Percentiles rank a stretch among this genome's conserved stretches.
Evolutionary conservation across 2,329 filamentous ascomycete genomes (phyloP).

Genomic region (Xenosphaeropsis pyriputrescens): DNA sequence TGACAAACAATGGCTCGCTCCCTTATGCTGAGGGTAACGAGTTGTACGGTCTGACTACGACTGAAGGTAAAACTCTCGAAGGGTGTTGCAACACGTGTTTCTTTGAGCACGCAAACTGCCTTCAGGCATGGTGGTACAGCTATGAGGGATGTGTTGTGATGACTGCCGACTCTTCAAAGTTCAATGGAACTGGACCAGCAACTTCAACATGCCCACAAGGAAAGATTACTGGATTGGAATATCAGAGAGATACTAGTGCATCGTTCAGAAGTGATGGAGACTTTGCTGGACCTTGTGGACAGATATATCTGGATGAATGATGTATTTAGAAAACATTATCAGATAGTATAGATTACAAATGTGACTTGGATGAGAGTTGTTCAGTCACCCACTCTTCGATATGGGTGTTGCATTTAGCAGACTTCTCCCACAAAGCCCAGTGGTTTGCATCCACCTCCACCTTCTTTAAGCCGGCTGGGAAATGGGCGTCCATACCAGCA

Average conservation of each 20-base stretch:
- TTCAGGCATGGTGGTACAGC: conserved; percentile 2
- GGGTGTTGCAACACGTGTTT: conserved; percentile 3
- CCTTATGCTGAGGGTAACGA: background rate
- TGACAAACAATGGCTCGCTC: background rate
- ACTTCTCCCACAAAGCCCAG: conserved; percentile 70
- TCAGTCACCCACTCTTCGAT: conserved; percentile 19
- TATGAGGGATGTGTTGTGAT: conserved; percentile 2
- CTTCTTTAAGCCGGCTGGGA: conserved; percentile 45
- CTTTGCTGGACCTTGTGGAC: conserved; percentile 2
- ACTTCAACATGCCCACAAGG: background rate
- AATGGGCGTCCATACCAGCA: conserved; percentile 51
- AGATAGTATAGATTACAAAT: background rate
- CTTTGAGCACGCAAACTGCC: conserved; percentile 1
- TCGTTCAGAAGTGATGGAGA: background rate
- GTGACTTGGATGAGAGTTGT: background rate
- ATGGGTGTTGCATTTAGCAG: conserved; percentile 54
- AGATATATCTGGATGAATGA: too few relatives aligned
- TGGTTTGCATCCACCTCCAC: conserved; percentile 57
- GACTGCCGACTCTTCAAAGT: background rate
- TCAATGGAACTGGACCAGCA: conserved; percentile 1
- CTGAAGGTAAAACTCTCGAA: background rate
- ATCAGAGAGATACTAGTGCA: conserved; percentile 1
- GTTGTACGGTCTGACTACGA: background rate
- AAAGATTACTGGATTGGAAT: conserved; percentile 1
- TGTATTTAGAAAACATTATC: too few relatives aligned